phyloP scores from a whole-genome alignment of 2,329 filamentous ascomycete genomes.

The Graphilbum sp. region DNA sequence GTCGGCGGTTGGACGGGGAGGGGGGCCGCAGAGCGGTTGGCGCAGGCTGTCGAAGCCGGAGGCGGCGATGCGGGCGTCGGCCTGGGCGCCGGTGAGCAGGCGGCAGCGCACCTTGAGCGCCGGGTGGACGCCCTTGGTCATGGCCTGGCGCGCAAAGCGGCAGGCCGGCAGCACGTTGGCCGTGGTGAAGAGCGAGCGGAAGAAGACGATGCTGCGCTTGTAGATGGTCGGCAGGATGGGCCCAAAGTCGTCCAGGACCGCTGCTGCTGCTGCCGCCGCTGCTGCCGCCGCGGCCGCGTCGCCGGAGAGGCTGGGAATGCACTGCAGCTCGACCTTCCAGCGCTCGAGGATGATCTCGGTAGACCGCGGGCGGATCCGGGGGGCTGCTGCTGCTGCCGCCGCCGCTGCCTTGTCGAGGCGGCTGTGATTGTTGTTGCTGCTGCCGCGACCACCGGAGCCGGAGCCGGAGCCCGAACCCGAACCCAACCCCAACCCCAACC shows the following conservation, averaged over 20 bases:
- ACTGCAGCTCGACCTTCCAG: constrained; percentile 74
- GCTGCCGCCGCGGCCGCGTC: too few species aligned
- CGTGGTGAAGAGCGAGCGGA: constrained; percentile 73
- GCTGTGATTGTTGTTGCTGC: constrained; percentile 19
- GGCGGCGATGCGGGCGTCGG: constrained; percentile 21
- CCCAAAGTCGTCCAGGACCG: constrained; percentile 36
- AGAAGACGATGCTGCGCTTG: constrained; percentile 92
- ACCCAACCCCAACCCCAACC: too few species aligned
- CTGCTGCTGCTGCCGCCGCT: too few species aligned
- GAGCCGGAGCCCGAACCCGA: too few species aligned
- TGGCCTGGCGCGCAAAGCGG: constrained; percentile 61
- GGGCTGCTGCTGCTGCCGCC: constrained; percentile 12
- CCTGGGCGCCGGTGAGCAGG: constrained; percentile 45
- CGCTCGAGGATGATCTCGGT: constrained; percentile 76
- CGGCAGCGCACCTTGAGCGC: constrained; percentile 65
- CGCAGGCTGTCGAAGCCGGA: constrained; percentile 51
- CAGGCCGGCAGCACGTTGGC: constrained; percentile 71
- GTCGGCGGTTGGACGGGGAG: too few species aligned
- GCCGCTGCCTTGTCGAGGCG: constrained; percentile 21
- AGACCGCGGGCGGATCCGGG: constrained; percentile 6
- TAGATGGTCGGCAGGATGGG: constrained; percentile 69
- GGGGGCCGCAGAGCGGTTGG: constrained; percentile 48
- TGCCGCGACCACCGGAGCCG: constrained; percentile 35
- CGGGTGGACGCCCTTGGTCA: constrained; percentile 52
- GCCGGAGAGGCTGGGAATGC: constrained; percentile 19